These are phyloP conservation scores for Phytophthora gonapodyides DNA, from an alignment of 352 stramenopile species.

Conservation along the genomic window DNA sequence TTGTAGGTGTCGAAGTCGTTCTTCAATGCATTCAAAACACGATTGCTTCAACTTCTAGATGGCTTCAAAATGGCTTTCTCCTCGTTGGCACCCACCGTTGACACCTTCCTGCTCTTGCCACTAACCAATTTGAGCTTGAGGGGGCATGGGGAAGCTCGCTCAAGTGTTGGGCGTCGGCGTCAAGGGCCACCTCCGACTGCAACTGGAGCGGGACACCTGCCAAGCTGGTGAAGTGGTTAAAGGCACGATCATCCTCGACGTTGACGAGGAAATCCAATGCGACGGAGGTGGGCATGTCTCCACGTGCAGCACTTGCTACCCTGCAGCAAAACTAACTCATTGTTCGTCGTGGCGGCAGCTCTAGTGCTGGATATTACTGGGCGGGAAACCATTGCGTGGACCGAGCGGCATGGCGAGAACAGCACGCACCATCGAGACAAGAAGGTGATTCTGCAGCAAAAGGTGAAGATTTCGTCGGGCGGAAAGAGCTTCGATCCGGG, in stretches of 20 bases:
- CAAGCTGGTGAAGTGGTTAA: constrained; percentile 23
- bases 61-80: constrained; percentile 12
- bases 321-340: neutral
- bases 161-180: constrained; percentile 25
- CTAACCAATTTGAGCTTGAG: constrained; percentile 6
- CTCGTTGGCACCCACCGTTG: neutral
- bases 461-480: constrained; percentile 5
- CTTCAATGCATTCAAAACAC: no score
- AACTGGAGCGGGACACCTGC: constrained; percentile 20
- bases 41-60: constrained; percentile 19
- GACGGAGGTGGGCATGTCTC: constrained; percentile 12
- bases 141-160: constrained; percentile 18
- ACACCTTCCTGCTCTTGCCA: neutral
- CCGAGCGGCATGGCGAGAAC: constrained; percentile 16
- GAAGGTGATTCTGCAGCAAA: constrained; percentile 9
- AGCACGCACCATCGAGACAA: constrained; percentile 12
- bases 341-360: neutral
- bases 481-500: constrained; percentile 5
- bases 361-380: constrained; percentile 11
- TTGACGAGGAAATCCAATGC: constrained; percentile 24
- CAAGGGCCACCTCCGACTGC: constrained; percentile 15
- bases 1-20: neutral
- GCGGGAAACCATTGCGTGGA: constrained; percentile 15
- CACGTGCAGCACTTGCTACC: neutral
- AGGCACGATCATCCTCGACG: constrained; percentile 17